phyloP scores from a whole-genome alignment of 2,329 filamentous ascomycete species.

The Colletotrichum scovillei region DNA sequence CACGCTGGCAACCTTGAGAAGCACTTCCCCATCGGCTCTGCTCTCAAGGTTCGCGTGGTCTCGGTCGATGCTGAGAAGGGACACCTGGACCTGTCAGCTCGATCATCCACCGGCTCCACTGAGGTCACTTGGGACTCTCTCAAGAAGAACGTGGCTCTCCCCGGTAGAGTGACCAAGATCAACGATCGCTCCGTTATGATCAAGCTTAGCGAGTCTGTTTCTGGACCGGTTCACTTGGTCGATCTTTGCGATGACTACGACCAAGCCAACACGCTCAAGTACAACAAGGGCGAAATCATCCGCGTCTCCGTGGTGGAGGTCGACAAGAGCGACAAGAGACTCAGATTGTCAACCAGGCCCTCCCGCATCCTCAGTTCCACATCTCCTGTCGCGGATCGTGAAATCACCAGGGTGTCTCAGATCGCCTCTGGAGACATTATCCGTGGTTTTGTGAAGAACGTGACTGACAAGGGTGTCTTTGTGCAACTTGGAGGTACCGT shows the following conservation, averaged over 20 bases:
- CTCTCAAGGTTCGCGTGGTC: constrained; percentile 82
- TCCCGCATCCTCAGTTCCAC: constrained; percentile 92
- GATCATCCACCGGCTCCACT: constrained; percentile 67
- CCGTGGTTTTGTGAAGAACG: constrained; percentile 91
- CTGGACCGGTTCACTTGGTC: constrained; percentile 82
- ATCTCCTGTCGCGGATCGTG: constrained; percentile 81
- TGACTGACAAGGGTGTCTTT: constrained; percentile 90
- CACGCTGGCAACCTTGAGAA: constrained; percentile 78
- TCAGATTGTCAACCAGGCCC: constrained; percentile 84
- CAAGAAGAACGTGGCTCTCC: constrained; percentile 82
- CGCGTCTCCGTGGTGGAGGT: constrained; percentile 87
- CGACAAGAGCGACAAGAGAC: constrained; percentile 85
- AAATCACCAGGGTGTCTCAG: constrained; percentile 78
- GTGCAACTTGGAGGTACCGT: constrained; percentile 84
- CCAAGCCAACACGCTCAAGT: constrained; percentile 78
- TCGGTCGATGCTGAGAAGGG: constrained; percentile 78
- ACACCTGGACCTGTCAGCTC: constrained; percentile 85
- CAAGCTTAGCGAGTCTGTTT: constrained; percentile 83
- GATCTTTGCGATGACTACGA: constrained; percentile 90
- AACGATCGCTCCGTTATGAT: constrained; percentile 87
- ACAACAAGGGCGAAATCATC: constrained; percentile 86
- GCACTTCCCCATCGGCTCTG: constrained; percentile 92
- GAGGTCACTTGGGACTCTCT: constrained; percentile 76
- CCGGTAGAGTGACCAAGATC: constrained; percentile 86
- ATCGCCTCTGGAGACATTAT: constrained; percentile 82